phyloP scores from a whole-genome alignment of 116 monocot species.

The Cymodocea nodosa region DNA sequence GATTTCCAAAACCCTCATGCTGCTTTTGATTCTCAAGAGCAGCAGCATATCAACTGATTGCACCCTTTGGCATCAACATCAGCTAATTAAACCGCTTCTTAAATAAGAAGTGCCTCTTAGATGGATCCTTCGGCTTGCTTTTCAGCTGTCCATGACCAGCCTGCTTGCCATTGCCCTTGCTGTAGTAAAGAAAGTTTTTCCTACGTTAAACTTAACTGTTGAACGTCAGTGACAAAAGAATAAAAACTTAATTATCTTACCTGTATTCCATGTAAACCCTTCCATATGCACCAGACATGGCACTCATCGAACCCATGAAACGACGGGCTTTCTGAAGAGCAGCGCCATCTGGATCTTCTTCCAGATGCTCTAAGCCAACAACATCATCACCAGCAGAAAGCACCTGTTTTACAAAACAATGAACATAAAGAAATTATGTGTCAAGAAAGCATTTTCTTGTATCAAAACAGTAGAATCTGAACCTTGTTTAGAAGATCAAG shows the following conservation, averaged over 20 bases:
- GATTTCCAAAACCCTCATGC: too few species aligned
- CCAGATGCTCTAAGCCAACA: constrained; percentile 84
- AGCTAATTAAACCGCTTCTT: constrained; percentile 40
- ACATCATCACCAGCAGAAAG: constrained; percentile 79
- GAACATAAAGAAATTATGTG: neutral
- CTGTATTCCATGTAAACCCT: constrained; percentile 95
- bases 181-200: constrained; percentile 13
- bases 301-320: constrained; percentile 75
- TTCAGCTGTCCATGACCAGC: constrained; percentile 30
- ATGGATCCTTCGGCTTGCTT: constrained; percentile 70
- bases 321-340: constrained; percentile 69
- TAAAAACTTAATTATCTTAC: constrained; percentile 13
- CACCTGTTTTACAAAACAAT: constrained; percentile 19
- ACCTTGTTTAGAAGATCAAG: constrained; percentile 78
- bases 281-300: constrained; percentile 73
- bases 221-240: neutral
- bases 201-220: neutral
- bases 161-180: constrained; percentile 46
- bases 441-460: neutral
- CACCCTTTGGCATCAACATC: neutral
- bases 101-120: constrained; percentile 78
- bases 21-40: neutral
- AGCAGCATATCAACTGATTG: neutral
- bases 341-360: constrained; percentile 93
- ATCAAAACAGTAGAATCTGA: neutral